Conservation (phyloP, 140 eudicot species). For the Senecio squalidus region DNA sequence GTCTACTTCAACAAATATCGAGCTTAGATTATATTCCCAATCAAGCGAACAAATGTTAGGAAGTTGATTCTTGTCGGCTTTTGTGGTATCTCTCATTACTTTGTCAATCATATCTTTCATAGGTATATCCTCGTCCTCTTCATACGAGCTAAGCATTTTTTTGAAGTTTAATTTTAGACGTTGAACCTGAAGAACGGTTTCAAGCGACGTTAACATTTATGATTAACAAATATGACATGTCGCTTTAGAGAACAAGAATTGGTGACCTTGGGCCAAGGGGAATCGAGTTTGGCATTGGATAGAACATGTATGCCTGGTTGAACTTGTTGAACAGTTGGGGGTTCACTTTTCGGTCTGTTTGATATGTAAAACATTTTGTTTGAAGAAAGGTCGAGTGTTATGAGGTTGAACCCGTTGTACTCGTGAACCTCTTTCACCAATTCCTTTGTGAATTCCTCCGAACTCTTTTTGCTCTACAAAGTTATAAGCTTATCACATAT, state of each 20-base stretch:
- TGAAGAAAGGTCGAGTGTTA: slow-evolving; percentile 56
- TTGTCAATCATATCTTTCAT: slow-evolving; percentile 46
- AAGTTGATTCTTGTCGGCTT: slow-evolving; percentile 48
- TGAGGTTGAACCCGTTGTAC: slow-evolving; percentile 76
- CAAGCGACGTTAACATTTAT: not conserved
- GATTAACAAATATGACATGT: no score
- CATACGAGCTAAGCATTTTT: slow-evolving; percentile 23
- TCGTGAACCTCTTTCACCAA: slow-evolving; percentile 59
- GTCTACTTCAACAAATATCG: slow-evolving; percentile 58
- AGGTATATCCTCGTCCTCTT: slow-evolving; percentile 29
- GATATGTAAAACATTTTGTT: slow-evolving; percentile 67
- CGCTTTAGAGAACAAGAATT: not conserved
- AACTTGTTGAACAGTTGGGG: slow-evolving; percentile 47
- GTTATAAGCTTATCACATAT: not conserved
- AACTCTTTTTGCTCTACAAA: slow-evolving; percentile 58
- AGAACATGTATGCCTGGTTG: slow-evolving; percentile 73
- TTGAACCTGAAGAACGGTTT: slow-evolving; percentile 33
- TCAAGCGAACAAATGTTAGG: slow-evolving; percentile 60
- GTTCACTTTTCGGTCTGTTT: slow-evolving; percentile 64
- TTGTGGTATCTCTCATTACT: slow-evolving; percentile 60
- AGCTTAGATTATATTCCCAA: slow-evolving; percentile 52
- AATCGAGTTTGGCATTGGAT: slow-evolving; percentile 48
- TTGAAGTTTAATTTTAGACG: slow-evolving; percentile 41
- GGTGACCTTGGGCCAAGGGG: slow-evolving; percentile 64
- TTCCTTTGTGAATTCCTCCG: slow-evolving; percentile 57